phyloP scores from a whole-genome alignment of 352 stramenopile genomes.

The Albugo candida region DNA sequence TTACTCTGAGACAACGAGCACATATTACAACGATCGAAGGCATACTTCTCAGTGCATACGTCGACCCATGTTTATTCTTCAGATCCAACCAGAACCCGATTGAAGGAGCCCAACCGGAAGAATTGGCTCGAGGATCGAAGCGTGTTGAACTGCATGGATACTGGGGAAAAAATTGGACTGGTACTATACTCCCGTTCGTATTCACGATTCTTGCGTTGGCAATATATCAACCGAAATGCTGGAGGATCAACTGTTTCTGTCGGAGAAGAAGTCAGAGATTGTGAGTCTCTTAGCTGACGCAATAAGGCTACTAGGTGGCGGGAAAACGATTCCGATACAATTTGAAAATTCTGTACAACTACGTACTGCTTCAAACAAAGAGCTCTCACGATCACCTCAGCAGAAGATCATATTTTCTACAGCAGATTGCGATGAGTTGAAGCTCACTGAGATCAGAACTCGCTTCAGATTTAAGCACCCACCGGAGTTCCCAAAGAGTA shows the following conservation, averaged over 20 bases:
- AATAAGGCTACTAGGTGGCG: conserved; percentile 26
- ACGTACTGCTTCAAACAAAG: conserved; percentile 19
- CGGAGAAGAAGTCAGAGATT: conserved; percentile 79
- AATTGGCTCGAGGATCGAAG: conserved; percentile 74
- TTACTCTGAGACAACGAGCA: conserved; percentile 52
- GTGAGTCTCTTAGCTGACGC: conserved; percentile 66
- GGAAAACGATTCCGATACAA: conserved; percentile 41
- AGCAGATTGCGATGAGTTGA: conserved; percentile 13
- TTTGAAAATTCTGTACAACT: conserved; percentile 49
- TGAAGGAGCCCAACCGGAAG: conserved; percentile 53
- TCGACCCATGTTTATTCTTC: conserved; percentile 63
- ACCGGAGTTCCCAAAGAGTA: conserved; percentile 62
- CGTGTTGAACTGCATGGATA: conserved; percentile 69
- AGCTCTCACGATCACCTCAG: conserved; percentile 28
- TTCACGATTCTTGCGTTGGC: conserved; percentile 61
- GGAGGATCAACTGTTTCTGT: conserved; percentile 59
- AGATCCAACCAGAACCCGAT: conserved; percentile 24
- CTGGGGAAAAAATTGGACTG: conserved; percentile 74
- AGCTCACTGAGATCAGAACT: conserved; percentile 22
- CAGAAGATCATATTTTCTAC: conserved; percentile 40
- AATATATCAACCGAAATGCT: conserved; percentile 66
- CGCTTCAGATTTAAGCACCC: conserved; percentile 34
- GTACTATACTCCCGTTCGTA: conserved; percentile 57
- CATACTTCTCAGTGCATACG: conserved; percentile 58
- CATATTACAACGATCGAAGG: conserved; percentile 40